These are phyloP conservation scores for Sclerotinia subarctica DNA, from an alignment of 2,329 filamentous ascomycete genomes.

Conservation along the genomic window DNA sequence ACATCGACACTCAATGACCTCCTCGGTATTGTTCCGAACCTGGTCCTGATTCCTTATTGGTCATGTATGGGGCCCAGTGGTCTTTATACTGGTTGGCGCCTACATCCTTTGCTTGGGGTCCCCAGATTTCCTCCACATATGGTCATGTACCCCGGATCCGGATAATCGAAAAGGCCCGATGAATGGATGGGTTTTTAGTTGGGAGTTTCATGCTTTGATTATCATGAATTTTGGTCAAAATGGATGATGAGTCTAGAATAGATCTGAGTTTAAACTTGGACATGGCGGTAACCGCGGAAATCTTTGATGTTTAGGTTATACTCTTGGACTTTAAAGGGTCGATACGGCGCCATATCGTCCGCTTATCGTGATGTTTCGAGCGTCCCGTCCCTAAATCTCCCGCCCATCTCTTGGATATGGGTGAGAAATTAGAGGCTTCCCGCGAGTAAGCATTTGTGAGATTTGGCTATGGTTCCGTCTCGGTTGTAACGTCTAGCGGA, in stretches of 20 bases:
- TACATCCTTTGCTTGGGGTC: neutral
- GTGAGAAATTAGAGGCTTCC: neutral
- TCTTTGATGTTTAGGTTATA: neutral
- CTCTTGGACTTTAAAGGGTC: too few species aligned
- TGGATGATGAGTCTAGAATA: neutral
- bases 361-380: neutral
- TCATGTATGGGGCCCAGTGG: neutral
- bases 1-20: neutral
- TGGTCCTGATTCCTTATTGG: neutral
- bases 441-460: neutral
- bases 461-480: neutral
- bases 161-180: slow-evolving; percentile 14
- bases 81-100: neutral
- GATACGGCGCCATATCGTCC: neutral
- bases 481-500: neutral
- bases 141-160: slow-evolving; percentile 3
- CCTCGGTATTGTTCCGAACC: slow-evolving; percentile 1
- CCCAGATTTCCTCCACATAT: slow-evolving; percentile 8
- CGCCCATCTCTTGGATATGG: neutral
- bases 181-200: neutral
- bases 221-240: neutral
- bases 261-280: neutral
- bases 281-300: neutral
- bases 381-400: neutral
- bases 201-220: neutral